Evolutionary conservation across 768 basidiomycete species (phyloP), one percentile per base, ranked within the genome.

Genomic region (Lactarius psammicola): DNA sequence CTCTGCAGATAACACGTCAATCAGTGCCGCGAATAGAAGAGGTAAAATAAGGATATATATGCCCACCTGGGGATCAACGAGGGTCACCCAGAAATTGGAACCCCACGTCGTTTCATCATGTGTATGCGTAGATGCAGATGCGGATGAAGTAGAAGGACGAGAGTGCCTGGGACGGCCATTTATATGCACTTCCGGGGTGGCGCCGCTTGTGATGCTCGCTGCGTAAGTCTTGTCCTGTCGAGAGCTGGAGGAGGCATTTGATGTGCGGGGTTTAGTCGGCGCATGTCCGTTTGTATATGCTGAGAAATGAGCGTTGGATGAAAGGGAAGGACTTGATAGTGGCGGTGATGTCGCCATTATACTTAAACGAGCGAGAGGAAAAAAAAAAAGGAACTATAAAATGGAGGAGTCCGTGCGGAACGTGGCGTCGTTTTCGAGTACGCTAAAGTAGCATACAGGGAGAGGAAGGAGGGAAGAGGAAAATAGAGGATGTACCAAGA

Each of bases 61-160:
- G 81, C 82, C 70, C 74, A 91, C 94, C 82, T 91, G 86, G 31
- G 95, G 95, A 81, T 97, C 94, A 56, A 90, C 84, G 60, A 96
- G 81, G 7, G 95, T 95, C 8, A 96, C 92, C 95, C 95, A 97
- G 74, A 97, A 96, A 75, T 94, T 88, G 31, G 89, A 85, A 5
- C 92, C 93, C 93, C 93, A 95, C 33, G 82, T 83, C 44, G 61
- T 59, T 0, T 69, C 60, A 20, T 69, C 65, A 0, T 57, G 64
- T 30, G 65, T 51, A 58, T 44, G 31, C 2, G 62, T 60, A 26
- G 49, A 51, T n/a, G 49, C 49, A 38, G 55, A 65, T 51, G 60
- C 60, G 49, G 56, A 57, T 2, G 63, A 64, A 34, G 57, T 34
- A 36, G 66, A 68, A 36, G 70, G 56, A 49, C 56, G 69, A 46